phyloP scores from a whole-genome alignment of 2,329 filamentous ascomycete genomes.

The Alternaria novae-zelandiae region DNA sequence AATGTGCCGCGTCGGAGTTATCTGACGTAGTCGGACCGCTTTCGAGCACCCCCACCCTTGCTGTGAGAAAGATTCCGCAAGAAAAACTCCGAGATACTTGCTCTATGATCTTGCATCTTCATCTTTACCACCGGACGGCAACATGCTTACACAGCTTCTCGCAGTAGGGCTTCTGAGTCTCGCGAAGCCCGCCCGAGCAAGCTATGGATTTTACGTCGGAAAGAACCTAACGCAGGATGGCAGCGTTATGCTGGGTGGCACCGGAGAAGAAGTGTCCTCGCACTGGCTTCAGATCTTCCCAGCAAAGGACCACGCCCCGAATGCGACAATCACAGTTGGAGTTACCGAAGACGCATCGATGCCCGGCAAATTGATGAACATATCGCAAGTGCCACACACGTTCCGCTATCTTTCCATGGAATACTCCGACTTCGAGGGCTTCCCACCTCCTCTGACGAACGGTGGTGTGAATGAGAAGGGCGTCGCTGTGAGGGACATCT shows the following conservation, averaged over 20 bases:
- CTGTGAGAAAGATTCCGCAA: neutral
- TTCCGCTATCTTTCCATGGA: constrained; percentile 49
- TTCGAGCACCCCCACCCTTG: neutral
- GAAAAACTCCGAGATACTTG: neutral
- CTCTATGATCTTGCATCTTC: neutral
- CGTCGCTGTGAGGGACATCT: constrained; percentile 52
- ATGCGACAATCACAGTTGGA: constrained; percentile 53
- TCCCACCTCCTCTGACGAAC: constrained; percentile 53
- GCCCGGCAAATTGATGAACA: constrained; percentile 44
- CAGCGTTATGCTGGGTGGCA: constrained; percentile 54
- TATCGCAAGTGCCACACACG: constrained; percentile 43
- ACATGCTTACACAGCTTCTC: constrained; percentile 10
- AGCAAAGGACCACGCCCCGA: constrained; percentile 49
- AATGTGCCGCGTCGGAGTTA: neutral
- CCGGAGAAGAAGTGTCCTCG: constrained; percentile 56
- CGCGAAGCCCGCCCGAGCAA: constrained; percentile 36
- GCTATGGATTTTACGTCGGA: constrained; percentile 58
- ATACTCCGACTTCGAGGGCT: constrained; percentile 51
- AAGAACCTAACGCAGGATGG: constrained; percentile 54
- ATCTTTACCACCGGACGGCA: neutral
- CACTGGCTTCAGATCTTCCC: constrained; percentile 58
- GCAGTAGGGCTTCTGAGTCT: constrained; percentile 14
- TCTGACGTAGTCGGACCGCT: constrained; percentile 5
- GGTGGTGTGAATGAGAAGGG: constrained; percentile 54
- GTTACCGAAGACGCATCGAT: constrained; percentile 50